These are phyloP conservation scores for Usnea hakonensis DNA, from an alignment of 495 filamentous ascomycete genomes.

Conservation along the genomic window DNA sequence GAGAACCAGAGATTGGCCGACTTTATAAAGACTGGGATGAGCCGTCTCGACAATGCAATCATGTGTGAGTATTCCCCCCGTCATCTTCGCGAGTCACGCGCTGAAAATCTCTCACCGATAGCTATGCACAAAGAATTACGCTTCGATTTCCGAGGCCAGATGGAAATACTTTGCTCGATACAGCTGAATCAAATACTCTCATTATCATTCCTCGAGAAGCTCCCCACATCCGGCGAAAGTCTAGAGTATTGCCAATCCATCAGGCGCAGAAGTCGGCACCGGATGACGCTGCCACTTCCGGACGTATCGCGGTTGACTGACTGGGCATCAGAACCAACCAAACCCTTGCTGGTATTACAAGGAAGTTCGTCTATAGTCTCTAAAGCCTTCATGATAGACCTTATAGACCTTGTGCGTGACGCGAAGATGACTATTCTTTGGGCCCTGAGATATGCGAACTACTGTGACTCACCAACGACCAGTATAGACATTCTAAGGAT, in stretches of 20 bases:
- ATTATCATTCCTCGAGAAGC: slow-evolving; percentile 4
- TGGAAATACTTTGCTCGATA: not conserved
- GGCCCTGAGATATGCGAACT: slow-evolving; percentile 16
- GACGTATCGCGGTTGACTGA: slow-evolving; percentile 7
- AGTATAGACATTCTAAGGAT: slow-evolving; percentile 8
- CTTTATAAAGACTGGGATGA: slow-evolving; percentile 19
- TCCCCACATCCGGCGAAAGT: slow-evolving; percentile 13
- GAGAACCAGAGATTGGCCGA: slow-evolving; percentile 35
- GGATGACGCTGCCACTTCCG: slow-evolving; percentile 12
- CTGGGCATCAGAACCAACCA: slow-evolving; percentile 3
- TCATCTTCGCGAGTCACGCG: not conserved
- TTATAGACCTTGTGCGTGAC: slow-evolving; percentile 11
- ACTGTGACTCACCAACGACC: slow-evolving; percentile 10
- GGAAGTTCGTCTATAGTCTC: slow-evolving; percentile 3
- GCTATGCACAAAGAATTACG: slow-evolving; percentile 12
- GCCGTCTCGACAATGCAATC: not conserved
- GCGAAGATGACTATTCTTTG: slow-evolving; percentile 11
- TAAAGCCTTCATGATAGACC: slow-evolving; percentile 17
- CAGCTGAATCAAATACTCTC: slow-evolving; percentile 16
- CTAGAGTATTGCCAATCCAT: slow-evolving; percentile 16
- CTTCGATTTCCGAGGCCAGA: slow-evolving; percentile 7
- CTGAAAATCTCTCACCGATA: not conserved
- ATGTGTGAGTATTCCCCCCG: slow-evolving; percentile 12
- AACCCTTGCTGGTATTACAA: slow-evolving; percentile 12
- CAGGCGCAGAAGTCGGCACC: slow-evolving; percentile 12